Conservation (phyloP, 129 eudicot genomes). For the Kitagawia praeruptora region DNA sequence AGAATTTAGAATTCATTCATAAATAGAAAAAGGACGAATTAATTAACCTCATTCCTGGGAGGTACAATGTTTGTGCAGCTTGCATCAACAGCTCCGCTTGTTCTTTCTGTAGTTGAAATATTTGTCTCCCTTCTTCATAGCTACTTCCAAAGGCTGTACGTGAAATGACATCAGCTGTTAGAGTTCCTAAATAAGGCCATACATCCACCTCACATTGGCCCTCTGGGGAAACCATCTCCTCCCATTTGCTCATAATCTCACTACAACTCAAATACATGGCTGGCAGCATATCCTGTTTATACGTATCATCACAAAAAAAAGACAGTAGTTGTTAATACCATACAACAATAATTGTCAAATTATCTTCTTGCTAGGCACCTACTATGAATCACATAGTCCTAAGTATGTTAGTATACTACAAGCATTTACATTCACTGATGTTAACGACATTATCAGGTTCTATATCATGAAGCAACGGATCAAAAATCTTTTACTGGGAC, state of each 20-base stretch:
- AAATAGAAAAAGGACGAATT: not conserved
- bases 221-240: not conserved
- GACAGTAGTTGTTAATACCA: not conserved
- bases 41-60: slow-evolving; percentile 19
- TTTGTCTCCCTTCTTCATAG: slow-evolving; percentile 17
- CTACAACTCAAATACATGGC: not conserved
- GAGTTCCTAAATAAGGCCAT: slow-evolving; percentile 16
- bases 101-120: slow-evolving; percentile 16
- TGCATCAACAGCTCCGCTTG: slow-evolving; percentile 3
- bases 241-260: slow-evolving; percentile 17
- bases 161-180: slow-evolving; percentile 22
- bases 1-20: not conserved
- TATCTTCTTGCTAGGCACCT: not conserved
- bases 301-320: not conserved
- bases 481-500: not conserved
- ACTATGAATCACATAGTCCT: not conserved
- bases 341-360: not conserved
- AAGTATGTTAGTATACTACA: not conserved
- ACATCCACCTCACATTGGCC: slow-evolving; percentile 15
- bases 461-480: not conserved
- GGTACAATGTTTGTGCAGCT: slow-evolving; percentile 13
- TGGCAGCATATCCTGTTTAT: slow-evolving; percentile 12
- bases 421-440: not conserved
- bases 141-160: slow-evolving; percentile 24
- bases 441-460: not conserved